Base-by-base conservation (phyloP, 1,284 basidiomycete genomes). In the Fomitiporia mediterranea region DNA sequence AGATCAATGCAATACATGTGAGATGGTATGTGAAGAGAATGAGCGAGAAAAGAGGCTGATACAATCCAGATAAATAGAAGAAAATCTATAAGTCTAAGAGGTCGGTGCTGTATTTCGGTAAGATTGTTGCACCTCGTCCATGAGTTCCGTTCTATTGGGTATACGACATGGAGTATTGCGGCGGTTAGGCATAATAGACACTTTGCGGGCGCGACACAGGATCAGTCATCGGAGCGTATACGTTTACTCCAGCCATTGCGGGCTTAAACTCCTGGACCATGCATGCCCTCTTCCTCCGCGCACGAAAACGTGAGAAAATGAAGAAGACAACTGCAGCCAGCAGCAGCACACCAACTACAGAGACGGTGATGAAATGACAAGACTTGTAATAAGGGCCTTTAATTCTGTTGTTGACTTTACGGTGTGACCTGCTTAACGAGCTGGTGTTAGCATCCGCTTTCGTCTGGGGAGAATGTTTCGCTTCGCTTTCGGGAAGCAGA, bases 401-500 rank as follows among this genome's bases (percentile, higher is more conserved):
- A 9, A 46, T 40, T n/a, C 27, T 25, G 37, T 57, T 47, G 32
- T 28, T 51, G 2, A 27, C 55, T 19, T 19, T 13, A 38, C 43
- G 27, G 42, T 39, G 13, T 6, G 34, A 34, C 19, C 25, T 28
- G 35, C 39, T 57, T 17, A 54, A n/a, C n/a, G 11, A 17, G 53
- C 38, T 47, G 3, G 42, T 34, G 43, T 46, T 32, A 11, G 30
- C 40, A 15, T 32, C 32, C 43, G 15, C 43, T 13, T 6, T 13
- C 23, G 28, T 42, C 34, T 34, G 38, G 13, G 58, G 58, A 13
- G 58, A 59, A 42, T 51, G 50, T 28, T 56, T 21, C 7, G 55
- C 58, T 11, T 56, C 43, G 13, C 32, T 42, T 3, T 56, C 48
- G 6, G 61, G 55, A 38, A 60, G 52, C 2, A 64, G 58, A 4